Conservation (phyloP, 768 basidiomycete genomes). For the Mycena galopus region DNA sequence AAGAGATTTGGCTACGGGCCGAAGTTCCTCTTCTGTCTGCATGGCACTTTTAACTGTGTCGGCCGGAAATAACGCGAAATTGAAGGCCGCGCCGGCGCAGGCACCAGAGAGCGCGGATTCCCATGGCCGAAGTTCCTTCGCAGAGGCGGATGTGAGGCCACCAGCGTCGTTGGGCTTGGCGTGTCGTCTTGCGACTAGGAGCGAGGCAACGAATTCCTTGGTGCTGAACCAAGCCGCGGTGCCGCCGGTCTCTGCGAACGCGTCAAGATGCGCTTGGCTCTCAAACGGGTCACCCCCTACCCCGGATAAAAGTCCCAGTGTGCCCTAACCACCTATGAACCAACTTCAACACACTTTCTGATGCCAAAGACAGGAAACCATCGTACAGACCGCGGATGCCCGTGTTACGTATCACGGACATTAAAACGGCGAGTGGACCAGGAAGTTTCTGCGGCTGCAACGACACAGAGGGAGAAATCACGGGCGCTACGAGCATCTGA, state of each 20-base stretch:
- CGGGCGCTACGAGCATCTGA: constrained; percentile 73
- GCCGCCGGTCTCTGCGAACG: constrained; percentile 77
- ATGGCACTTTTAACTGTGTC: constrained; percentile 93
- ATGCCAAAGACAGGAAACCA: no score
- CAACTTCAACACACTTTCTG: no score
- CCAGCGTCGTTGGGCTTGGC: constrained; percentile 33
- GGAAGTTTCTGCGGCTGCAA: constrained; percentile 55
- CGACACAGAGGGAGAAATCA: no score
- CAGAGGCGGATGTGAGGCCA: constrained; percentile 24
- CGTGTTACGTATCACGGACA: constrained; percentile 62
- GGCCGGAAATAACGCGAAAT: constrained; percentile 87
- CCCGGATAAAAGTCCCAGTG: constrained; percentile 84
- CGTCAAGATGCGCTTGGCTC: not conserved
- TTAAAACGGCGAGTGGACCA: constrained; percentile 78
- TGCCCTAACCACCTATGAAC: constrained; percentile 53
- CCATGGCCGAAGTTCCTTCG: constrained; percentile 63
- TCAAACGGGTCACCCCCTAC: not conserved
- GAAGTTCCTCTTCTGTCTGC: constrained; percentile 89
- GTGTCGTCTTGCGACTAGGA: constrained; percentile 67
- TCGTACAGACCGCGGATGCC: constrained; percentile 82
- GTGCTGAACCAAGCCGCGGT: constrained; percentile 89
- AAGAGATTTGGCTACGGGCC: constrained; percentile 50
- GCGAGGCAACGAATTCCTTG: constrained; percentile 81
- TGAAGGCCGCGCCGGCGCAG: constrained; percentile 83
- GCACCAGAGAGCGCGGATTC: constrained; percentile 89